These are phyloP conservation scores for Debaryomyces subglobosus DNA, from an alignment of 1,139 yeast genomes.

Conservation along the genomic window DNA sequence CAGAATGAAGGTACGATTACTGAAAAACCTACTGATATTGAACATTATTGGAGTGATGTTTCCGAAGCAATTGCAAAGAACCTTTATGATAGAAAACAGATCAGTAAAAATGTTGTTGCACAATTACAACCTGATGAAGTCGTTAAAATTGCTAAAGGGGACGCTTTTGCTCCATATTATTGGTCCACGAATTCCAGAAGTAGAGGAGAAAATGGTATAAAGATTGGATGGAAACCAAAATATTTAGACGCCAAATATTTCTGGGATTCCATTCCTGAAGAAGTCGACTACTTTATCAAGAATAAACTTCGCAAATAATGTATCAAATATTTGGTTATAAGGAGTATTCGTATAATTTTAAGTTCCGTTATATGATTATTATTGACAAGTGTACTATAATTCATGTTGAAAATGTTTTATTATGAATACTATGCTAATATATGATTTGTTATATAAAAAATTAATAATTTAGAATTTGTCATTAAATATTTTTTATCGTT, in stretches of 20 bases:
- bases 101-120: slow-evolving; percentile 21
- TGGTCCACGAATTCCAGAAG: slow-evolving; percentile 38
- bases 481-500: no score
- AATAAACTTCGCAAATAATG: slow-evolving; percentile 4
- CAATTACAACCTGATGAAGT: slow-evolving; percentile 21
- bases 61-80: slow-evolving; percentile 24
- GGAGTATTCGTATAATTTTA: no score
- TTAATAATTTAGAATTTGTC: not conserved
- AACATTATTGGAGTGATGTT: slow-evolving; percentile 38
- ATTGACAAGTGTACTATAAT: not conserved
- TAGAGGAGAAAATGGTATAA: slow-evolving; percentile 29
- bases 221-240: slow-evolving; percentile 29
- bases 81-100: slow-evolving; percentile 18
- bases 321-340: no score
- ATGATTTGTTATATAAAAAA: not conserved
- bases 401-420: not conserved
- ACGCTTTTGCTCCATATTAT: slow-evolving; percentile 24
- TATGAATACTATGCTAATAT: not conserved
- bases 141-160: slow-evolving; percentile 17
- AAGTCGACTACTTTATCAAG: slow-evolving; percentile 17
- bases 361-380: not conserved
- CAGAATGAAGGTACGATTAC: slow-evolving; percentile 20
- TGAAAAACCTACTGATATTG: slow-evolving; percentile 22
- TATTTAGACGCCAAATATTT: slow-evolving; percentile 17
- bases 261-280: slow-evolving; percentile 21